Evolutionary conservation across 305 asterid species (phyloP).

Genomic region (Solanum hybrid): DNA sequence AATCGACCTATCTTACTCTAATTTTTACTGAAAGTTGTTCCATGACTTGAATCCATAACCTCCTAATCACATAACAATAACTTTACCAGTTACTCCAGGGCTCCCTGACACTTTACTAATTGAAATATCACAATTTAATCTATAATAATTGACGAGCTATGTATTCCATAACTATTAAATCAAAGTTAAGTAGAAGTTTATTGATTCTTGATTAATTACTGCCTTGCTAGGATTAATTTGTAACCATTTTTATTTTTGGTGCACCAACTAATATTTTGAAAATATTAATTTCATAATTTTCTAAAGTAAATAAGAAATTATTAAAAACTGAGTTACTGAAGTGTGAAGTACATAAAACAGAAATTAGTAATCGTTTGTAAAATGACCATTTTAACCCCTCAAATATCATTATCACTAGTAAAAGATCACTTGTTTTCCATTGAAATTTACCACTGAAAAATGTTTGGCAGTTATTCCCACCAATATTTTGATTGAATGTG

Average conservation of each 20-base stretch:
- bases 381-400: background rate
- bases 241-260: background rate
- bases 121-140: background rate
- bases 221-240: slow-evolving; percentile 47
- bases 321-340: background rate
- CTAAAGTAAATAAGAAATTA: background rate
- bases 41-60: background rate
- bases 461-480: too few relatives aligned
- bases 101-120: too few relatives aligned
- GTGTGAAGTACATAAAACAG: background rate
- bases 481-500: too few relatives aligned
- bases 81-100: background rate
- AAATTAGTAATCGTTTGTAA: background rate
- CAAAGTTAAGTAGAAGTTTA: background rate
- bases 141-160: background rate
- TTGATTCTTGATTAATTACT: slow-evolving; percentile 33
- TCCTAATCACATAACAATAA: background rate
- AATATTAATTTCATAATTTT: background rate
- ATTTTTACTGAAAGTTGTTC: too few relatives aligned
- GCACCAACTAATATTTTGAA: background rate
- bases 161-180: background rate
- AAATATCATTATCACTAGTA: background rate
- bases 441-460: background rate
- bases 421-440: background rate
- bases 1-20: background rate